Evolutionary conservation across 345 rosid genomes (phyloP).

Genomic region (Salix viminalis): DNA sequence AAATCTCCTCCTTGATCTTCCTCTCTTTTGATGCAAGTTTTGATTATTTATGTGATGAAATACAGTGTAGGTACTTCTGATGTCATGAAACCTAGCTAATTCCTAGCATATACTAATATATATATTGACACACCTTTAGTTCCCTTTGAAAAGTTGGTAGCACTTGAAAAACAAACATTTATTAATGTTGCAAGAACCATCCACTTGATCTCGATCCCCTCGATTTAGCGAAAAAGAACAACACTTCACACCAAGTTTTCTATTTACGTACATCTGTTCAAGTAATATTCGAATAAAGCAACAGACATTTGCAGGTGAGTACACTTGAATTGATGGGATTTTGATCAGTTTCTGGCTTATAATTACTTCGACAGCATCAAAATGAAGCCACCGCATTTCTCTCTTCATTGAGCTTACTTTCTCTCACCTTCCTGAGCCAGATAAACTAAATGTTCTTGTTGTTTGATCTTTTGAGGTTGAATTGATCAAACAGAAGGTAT

Average conservation of each 20-base stretch:
- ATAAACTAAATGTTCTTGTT: neutral
- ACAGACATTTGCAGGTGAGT: slow-evolving; percentile 19
- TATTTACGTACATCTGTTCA: slow-evolving; percentile 4
- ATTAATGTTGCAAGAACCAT: neutral
- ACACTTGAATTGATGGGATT: neutral
- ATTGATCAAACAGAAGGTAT: neutral
- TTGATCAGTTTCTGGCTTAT: slow-evolving; percentile 12
- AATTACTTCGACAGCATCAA: slow-evolving; percentile 4
- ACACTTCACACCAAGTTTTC: slow-evolving; percentile 19
- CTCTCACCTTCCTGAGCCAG: neutral
- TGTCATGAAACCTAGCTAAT: too few species aligned
- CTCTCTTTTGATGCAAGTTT: too few species aligned
- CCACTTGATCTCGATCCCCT: slow-evolving; percentile 20
- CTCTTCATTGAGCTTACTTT: neutral
- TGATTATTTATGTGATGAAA: too few species aligned
- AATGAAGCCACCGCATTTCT: slow-evolving; percentile 6
- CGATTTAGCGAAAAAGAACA: slow-evolving; percentile 21
- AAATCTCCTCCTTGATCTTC: too few species aligned
- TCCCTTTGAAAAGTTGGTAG: too few species aligned
- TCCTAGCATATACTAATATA: too few species aligned
- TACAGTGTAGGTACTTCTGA: too few species aligned
- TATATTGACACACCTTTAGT: too few species aligned
- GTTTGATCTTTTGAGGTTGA: neutral
- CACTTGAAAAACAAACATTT: too few species aligned
- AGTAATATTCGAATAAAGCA: slow-evolving; percentile 29